These are phyloP conservation scores for Helicocarpus griseus DNA, from an alignment of 2,329 filamentous ascomycete species.

Conservation along the genomic window DNA sequence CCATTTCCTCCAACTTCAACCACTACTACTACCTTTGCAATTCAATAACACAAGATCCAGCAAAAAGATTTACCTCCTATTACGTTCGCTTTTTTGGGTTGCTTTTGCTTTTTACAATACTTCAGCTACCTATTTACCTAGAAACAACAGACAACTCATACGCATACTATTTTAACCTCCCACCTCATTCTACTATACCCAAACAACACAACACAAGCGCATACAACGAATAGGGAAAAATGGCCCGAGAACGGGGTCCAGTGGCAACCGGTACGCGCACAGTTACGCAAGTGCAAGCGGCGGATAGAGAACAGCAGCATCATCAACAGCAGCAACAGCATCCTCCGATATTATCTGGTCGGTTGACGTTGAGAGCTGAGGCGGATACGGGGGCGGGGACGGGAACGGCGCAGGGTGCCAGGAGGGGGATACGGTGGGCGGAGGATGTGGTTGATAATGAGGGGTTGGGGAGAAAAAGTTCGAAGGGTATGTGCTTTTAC, in stretches of 20 bases:
- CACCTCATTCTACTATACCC: too few relatives aligned
- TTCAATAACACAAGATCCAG: too few relatives aligned
- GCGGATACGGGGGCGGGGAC: not conserved
- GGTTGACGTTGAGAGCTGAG: slow-evolving; percentile 11
- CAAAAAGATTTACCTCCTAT: too few relatives aligned
- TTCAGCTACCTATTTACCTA: too few relatives aligned
- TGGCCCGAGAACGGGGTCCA: slow-evolving; percentile 1
- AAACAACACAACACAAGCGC: too few relatives aligned
- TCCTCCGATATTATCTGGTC: not conserved
- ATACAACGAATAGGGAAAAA: too few relatives aligned
- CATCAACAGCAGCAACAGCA: not conserved
- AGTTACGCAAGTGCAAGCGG: not conserved
- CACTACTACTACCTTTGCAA: too few relatives aligned
- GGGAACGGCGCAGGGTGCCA: not conserved
- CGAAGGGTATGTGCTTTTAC: slow-evolving; percentile 77
- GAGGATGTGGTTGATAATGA: slow-evolving; percentile 94
- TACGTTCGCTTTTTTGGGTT: too few relatives aligned
- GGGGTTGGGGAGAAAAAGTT: slow-evolving; percentile 83
- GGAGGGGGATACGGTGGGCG: slow-evolving; percentile 70
- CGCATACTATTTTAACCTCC: too few relatives aligned
- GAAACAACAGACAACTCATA: too few relatives aligned
- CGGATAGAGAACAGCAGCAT: not conserved
- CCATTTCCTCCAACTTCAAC: too few relatives aligned
- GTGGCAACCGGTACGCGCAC: not conserved
- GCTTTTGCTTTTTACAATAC: too few relatives aligned